These are phyloP conservation scores for Daldinia decipiens DNA, from an alignment of 495 filamentous ascomycete species.

Conservation along the genomic window DNA sequence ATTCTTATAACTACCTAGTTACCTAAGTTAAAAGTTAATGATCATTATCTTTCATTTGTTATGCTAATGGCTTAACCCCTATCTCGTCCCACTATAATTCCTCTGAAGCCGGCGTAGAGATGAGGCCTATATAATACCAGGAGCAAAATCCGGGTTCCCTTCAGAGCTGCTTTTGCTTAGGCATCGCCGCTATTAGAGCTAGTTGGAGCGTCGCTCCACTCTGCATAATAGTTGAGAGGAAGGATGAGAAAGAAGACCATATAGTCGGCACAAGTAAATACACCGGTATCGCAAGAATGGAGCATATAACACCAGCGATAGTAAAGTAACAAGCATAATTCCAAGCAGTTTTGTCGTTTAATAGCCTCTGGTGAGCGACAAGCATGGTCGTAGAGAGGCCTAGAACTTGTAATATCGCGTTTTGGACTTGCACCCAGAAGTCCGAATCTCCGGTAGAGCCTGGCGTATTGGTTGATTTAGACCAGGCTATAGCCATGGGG, in stretches of 20 bases:
- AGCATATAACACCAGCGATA: conserved; percentile 15
- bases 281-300: background rate
- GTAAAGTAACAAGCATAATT: conserved; percentile 1
- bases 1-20: background rate
- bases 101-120: background rate
- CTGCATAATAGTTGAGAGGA: background rate
- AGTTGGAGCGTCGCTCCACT: conserved; percentile 6
- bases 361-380: background rate
- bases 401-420: background rate
- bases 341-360: conserved; percentile 15
- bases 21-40: no score
- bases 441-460: conserved; percentile 24
- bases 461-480: background rate
- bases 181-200: conserved; percentile 2
- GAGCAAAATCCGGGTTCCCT: background rate
- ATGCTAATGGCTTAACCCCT: background rate
- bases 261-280: conserved; percentile 13
- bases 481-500: conserved; percentile 8
- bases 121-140: background rate
- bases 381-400: conserved; percentile 8
- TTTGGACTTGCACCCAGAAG: conserved; percentile 15
- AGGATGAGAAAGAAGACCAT: conserved; percentile 21
- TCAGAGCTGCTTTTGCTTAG: conserved; percentile 22
- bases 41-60: background rate
- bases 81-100: no score